Conservation (phyloP, 768 basidiomycete genomes). For the Boletellus ananiceps region DNA sequence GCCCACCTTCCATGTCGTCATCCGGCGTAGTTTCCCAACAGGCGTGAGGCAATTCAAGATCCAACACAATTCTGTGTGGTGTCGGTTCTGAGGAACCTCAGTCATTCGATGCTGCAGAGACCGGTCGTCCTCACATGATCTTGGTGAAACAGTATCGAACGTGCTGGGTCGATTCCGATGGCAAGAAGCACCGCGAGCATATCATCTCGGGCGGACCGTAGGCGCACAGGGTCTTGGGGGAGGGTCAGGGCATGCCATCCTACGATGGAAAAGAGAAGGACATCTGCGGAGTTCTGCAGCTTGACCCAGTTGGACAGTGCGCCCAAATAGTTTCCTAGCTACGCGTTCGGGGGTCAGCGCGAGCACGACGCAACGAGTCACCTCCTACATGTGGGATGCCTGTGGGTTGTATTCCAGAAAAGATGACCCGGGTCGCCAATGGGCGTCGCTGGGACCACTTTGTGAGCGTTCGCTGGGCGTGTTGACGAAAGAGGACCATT, state of each 20-base stretch:
- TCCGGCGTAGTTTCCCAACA: constrained; percentile 74
- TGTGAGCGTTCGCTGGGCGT: constrained; percentile 1
- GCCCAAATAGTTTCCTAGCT: constrained; percentile 94
- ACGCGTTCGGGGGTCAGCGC: not conserved
- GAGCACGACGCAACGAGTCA: not conserved
- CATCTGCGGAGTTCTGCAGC: constrained; percentile 62
- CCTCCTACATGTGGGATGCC: constrained; percentile 77
- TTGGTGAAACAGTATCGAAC: constrained; percentile 79
- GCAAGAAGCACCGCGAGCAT: constrained; percentile 83
- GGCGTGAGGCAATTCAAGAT: constrained; percentile 82
- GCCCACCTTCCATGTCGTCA: constrained; percentile 96
- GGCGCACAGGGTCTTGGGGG: constrained; percentile 70
- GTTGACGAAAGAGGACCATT: constrained; percentile 14
- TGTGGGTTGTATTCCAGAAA: constrained; percentile 94
- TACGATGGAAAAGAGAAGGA: constrained; percentile 80
- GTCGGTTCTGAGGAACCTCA: constrained; percentile 52
- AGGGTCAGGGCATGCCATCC: constrained; percentile 94
- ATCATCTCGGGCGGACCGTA: constrained; percentile 61
- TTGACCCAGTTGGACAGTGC: constrained; percentile 87
- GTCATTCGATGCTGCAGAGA: not conserved
- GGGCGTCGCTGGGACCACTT: constrained; percentile 5
- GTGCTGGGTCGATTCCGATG: constrained; percentile 74
- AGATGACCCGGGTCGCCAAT: constrained; percentile 44
- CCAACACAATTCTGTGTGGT: constrained; percentile 89
- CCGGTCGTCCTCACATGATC: constrained; percentile 62